Evolutionary conservation across 352 stramenopile species (phyloP).

Genomic region (Phytopythium sindhum): DNA sequence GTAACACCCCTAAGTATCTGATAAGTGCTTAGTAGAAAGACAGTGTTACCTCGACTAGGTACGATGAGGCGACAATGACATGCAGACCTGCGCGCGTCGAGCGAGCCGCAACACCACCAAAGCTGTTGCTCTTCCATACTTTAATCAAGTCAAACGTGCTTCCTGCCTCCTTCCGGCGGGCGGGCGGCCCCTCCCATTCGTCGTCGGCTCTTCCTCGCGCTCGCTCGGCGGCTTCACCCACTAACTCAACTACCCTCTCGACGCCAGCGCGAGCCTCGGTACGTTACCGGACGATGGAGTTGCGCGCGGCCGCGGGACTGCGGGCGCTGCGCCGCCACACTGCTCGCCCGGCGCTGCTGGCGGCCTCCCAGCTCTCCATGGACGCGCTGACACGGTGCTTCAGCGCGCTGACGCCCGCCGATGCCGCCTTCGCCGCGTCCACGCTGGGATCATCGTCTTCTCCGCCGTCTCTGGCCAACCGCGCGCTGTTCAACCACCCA

Average conservation of each 20-base stretch:
- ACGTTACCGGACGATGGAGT: not conserved
- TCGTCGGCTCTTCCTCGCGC: not conserved
- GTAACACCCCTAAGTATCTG: too few relatives aligned
- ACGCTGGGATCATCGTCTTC: not conserved
- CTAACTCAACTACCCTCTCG: not conserved
- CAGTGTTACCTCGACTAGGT: not conserved
- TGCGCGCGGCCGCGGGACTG: conserved; percentile 1
- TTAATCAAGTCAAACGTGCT: not conserved
- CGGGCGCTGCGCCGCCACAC: not conserved
- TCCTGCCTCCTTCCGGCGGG: not conserved
- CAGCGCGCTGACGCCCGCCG: not conserved
- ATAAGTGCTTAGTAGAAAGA: not conserved
- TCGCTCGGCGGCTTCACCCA: not conserved
- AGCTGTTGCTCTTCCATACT: not conserved
- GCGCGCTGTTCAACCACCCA: not conserved
- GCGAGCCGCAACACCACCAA: not conserved
- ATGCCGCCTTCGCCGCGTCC: not conserved
- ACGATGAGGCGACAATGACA: conserved; percentile 2
- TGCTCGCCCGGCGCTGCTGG: not conserved
- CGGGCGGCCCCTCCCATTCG: conserved; percentile 2
- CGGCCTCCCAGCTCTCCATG: not conserved
- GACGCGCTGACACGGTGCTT: not conserved
- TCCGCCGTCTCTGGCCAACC: not conserved
- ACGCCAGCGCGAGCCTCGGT: not conserved
- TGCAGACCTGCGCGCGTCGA: not conserved